phyloP scores from a whole-genome alignment of 345 rosid species.

The Populus davidiana region DNA sequence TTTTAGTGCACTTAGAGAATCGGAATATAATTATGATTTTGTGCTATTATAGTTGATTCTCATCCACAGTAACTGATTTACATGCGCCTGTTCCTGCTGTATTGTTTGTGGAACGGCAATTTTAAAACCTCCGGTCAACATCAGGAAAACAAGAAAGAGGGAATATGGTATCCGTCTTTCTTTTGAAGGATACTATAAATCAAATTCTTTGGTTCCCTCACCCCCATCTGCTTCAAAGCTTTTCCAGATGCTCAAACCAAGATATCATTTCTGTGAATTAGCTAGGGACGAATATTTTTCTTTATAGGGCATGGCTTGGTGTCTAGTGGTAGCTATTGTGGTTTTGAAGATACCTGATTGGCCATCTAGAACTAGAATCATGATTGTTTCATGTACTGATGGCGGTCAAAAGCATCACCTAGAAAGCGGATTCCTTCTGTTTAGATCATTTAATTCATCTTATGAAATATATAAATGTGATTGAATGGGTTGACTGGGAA shows the following conservation, averaged over 20 bases:
- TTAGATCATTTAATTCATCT: too few relatives aligned
- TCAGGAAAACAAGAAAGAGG: background rate
- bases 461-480: background rate
- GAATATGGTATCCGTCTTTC: background rate
- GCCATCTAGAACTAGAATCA: background rate
- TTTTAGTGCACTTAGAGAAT: slow-evolving; percentile 16
- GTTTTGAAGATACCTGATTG: background rate
- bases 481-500: slow-evolving; percentile 1
- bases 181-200: background rate
- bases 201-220: slow-evolving; percentile 9
- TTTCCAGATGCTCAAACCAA: slow-evolving; percentile 19
- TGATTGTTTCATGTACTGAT: background rate
- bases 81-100: background rate
- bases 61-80: background rate
- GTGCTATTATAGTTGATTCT: background rate
- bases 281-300: slow-evolving; percentile 14
- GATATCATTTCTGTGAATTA: background rate
- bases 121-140: background rate
- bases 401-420: background rate
- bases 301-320: background rate
- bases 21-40: slow-evolving; percentile 11
- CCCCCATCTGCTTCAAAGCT: slow-evolving; percentile 14
- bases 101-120: background rate
- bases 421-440: background rate
- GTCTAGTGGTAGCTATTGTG: background rate